Base-by-base conservation (phyloP, 257 asterid species). In the Datura wrightii region DNA sequence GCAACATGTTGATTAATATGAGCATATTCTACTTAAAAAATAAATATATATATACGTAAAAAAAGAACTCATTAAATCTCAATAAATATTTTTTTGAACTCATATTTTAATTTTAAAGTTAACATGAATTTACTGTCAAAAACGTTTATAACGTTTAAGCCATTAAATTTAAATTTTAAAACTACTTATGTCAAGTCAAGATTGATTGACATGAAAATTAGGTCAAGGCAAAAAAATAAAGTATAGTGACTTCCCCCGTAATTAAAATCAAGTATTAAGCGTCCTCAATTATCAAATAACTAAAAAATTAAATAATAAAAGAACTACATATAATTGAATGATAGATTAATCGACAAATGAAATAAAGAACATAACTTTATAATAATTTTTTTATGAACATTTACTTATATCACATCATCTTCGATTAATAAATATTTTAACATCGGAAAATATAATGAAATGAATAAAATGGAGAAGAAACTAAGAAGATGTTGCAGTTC, bases 81-180 rank as follows among this genome's bases (percentile, higher is more conserved):
- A 15, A 39, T 16, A 67, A 15, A 39, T 7, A 7, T 7, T 5
- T 67, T 16, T 10, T 37, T 2, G 10, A 67, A 39, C 10, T 6
- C 31, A 14, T 36, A 67, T 41, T 0, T 66, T 13, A 39, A 39
- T 52, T 52, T 52, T 54, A 0, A 11, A 67, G 42, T 2, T 37
- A 67, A 39, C 15, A 69, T 5, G 15, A 69, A 0, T 67, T 69
- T 18, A 16, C 0, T 4, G 1, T 8, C 8, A 10, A 42, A 0
- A 39, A 18, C 0, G 31, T 24, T 1, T 9, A 8, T 70, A n/a
- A 70, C 0, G 0, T 18, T 16, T 0, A 8, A 41, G 0, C 0
- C 3, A 0, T 18, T 41, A 9, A 70, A n/a, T 4, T 8, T 41
- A 9, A 16, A 16, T 70, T 0, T 8, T 15, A 3, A 13, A 65